Evolutionary conservation across 352 stramenopile species (phyloP).

Genomic region (Globisporangium splendens): DNA sequence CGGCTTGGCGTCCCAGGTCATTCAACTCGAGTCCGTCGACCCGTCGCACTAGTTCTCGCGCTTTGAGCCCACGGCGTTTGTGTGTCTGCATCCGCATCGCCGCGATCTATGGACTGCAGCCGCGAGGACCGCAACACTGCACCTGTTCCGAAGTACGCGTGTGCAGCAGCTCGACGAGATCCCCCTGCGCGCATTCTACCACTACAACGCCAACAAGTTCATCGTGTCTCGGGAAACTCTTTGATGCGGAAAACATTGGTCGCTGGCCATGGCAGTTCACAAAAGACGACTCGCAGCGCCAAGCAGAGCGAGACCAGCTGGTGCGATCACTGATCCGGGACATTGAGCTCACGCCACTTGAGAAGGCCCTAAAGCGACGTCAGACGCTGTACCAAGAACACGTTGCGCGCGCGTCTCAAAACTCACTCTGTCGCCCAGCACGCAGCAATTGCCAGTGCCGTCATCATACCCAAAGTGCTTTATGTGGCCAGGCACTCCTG

Average conservation of each 20-base stretch:
- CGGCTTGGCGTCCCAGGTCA: constrained; percentile 35
- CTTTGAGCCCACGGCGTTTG: constrained; percentile 56
- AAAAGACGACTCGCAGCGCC: constrained; percentile 49
- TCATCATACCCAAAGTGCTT: no score
- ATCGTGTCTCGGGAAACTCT: constrained; percentile 62
- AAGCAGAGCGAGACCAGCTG: constrained; percentile 34
- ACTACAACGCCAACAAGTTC: constrained; percentile 68
- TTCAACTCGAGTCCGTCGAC: constrained; percentile 66
- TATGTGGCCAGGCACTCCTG: no score
- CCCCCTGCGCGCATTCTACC: constrained; percentile 64
- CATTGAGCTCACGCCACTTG: constrained; percentile 40
- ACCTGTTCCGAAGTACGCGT: constrained; percentile 49
- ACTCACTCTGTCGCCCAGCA: no score
- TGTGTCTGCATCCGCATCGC: constrained; percentile 44
- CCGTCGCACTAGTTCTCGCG: constrained; percentile 44
- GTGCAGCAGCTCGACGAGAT: constrained; percentile 73
- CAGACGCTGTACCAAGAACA: constrained; percentile 44
- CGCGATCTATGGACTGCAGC: constrained; percentile 63
- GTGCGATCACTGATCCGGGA: constrained; percentile 38
- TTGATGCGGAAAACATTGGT: constrained; percentile 53
- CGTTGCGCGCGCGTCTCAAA: no score
- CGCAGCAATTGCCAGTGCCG: no score
- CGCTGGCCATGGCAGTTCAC: constrained; percentile 46
- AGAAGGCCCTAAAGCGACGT: constrained; percentile 34
- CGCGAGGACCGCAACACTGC: constrained; percentile 43